Evolutionary conservation across 2,329 filamentous ascomycete genomes (phyloP), one percentile per base, ranked within the genome.

Genomic region (Fusarium musae): DNA sequence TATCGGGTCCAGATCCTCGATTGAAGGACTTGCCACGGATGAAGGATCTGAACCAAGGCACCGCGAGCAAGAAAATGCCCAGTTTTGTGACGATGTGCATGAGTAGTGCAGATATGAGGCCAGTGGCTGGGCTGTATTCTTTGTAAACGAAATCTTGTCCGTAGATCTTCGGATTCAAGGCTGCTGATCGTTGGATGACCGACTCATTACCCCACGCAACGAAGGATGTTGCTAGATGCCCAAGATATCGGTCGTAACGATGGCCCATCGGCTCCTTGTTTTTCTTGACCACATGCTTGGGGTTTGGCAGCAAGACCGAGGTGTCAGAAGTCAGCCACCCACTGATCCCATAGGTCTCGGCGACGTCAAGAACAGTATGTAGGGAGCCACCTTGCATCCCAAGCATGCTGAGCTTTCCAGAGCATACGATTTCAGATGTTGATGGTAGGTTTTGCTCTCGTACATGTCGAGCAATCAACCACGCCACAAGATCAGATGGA

Each of bases 281-380:
- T 6, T 26, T 21, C 30, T 54, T 54, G 12, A 16, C 54, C 30
- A n/a, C 19, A 21, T 37, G 36, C 16, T 30, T 46, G 15, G 36
- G 19, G 6, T 21, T 8, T 12, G 60, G 30, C 34, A 46, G 16
- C 7, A 60, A 21, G 13, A 49, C 36, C 21, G 23, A 63, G 16
- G n/a, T 36, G 44, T 60, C 43, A 36, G 54, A 30, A 34, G 23
- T 39, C 34, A 47, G 3, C 60, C 54, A 60, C 1, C 23, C 54
- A 17, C 21, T 15, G 1, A 63, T 34, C 15, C 43, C 54, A 13
- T 60, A 37, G 0, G 21, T 63, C 13, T 47, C 43, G 1, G 36
- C 54, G 5, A 63, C 60, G 13, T 60, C 54, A 36, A 63, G 42
- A 28, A 63, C 60, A 23, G 60, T 63, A 13, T 60, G 30, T 8